Conservation (phyloP, 345 rosid genomes). For the Theobroma cacao region DNA sequence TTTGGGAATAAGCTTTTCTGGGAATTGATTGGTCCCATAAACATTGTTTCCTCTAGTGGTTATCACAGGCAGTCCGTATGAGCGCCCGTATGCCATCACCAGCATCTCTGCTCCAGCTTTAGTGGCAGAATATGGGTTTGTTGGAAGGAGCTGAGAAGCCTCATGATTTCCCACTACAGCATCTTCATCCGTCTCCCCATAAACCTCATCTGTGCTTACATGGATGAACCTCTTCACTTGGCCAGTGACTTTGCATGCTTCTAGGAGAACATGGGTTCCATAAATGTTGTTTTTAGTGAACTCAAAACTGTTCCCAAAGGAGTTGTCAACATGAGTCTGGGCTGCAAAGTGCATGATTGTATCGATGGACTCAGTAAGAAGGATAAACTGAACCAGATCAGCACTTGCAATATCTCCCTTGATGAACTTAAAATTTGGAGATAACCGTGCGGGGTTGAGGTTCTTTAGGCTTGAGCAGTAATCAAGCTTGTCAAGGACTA, state of each 20-base stretch:
- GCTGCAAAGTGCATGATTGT: constrained; percentile 79
- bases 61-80: constrained; percentile 67
- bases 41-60: constrained; percentile 74
- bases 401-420: constrained; percentile 70
- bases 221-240: constrained; percentile 66
- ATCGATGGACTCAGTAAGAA: constrained; percentile 62
- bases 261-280: constrained; percentile 70
- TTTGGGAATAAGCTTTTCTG: constrained; percentile 62
- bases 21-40: constrained; percentile 65
- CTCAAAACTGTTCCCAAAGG: constrained; percentile 72
- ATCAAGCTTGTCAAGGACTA: constrained; percentile 74
- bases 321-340: constrained; percentile 70
- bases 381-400: constrained; percentile 69
- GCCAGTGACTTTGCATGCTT: constrained; percentile 68
- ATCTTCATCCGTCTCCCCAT: constrained; percentile 73
- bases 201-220: constrained; percentile 72
- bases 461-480: constrained; percentile 65
- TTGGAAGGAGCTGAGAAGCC: constrained; percentile 70
- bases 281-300: constrained; percentile 69
- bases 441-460: constrained; percentile 42
- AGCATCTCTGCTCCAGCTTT: constrained; percentile 80
- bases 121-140: constrained; percentile 68
- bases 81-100: constrained; percentile 72
- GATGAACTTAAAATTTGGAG: constrained; percentile 56
- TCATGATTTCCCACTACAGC: constrained; percentile 72